These are phyloP conservation scores for Vaccinium macrocarpon DNA, from an alignment of 148 eudicot species.

Conservation along the genomic window DNA sequence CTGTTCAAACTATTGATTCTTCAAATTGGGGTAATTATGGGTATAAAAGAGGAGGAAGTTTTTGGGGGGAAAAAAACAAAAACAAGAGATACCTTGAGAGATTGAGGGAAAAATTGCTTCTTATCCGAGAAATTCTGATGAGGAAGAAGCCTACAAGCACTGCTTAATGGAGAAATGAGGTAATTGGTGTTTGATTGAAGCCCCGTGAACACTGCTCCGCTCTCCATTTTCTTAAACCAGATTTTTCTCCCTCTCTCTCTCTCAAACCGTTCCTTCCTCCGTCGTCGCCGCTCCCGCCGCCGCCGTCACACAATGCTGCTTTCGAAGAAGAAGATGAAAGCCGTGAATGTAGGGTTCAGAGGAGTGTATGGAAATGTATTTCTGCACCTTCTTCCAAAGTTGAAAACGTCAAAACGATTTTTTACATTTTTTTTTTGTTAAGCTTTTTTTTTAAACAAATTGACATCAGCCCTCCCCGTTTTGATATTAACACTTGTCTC, in stretches of 20 bases:
- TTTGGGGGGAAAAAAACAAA: too few relatives aligned
- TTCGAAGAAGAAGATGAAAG: neutral
- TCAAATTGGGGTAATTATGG: neutral
- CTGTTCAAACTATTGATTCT: neutral
- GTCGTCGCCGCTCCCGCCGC: neutral
- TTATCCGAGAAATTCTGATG: conserved; percentile 18
- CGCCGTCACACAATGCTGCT: neutral
- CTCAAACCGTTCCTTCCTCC: neutral
- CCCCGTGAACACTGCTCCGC: conserved; percentile 22
- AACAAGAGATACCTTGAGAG: conserved; percentile 32
- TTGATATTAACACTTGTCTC: too few relatives aligned
- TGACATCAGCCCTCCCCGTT: accelerated
- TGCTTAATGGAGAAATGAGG: conserved; percentile 18
- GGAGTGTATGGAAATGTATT: too few relatives aligned
- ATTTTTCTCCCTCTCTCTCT: neutral
- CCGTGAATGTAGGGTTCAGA: too few relatives aligned
- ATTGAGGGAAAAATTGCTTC: conserved; percentile 13
- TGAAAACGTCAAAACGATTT: too few relatives aligned
- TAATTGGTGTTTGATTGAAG: conserved; percentile 2
- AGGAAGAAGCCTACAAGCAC: neutral
- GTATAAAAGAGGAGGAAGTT: neutral
- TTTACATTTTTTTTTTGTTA: too few relatives aligned
- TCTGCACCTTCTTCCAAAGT: too few relatives aligned
- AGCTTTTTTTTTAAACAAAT: too few relatives aligned
- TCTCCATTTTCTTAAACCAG: conserved; percentile 22